A percentile compares a stretch with the other conserved stretches of the same genome.
Evolutionary conservation across 176 grass and related monocot genomes (phyloP).

Genomic region (Cenchrus fungigraminus): DNA sequence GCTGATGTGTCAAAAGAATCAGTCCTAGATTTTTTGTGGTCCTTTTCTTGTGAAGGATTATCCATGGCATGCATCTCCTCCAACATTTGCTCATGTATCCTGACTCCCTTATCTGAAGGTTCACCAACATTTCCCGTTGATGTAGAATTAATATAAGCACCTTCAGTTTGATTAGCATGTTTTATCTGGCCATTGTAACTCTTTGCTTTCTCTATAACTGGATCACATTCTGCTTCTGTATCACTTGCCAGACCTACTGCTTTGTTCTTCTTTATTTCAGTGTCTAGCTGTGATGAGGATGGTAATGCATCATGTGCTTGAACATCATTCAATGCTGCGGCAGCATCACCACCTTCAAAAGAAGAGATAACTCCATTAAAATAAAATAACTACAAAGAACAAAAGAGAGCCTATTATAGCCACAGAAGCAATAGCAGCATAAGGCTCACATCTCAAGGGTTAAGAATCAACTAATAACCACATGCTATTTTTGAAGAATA

Average conservation of each 20-base stretch:
- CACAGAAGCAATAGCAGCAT: conserved; percentile 10
- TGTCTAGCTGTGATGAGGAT: conserved; percentile 37
- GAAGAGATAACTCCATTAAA: not conserved
- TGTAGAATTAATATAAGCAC: conserved; percentile 20
- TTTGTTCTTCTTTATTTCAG: conserved; percentile 29
- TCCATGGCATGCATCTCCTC: conserved; percentile 21
- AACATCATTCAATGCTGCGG: not conserved
- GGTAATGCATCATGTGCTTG: conserved; percentile 34
- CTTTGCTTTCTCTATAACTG: not conserved
- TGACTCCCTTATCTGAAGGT: conserved; percentile 33
- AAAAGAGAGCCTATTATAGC: conserved; percentile 1
- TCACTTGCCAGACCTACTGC: conserved; percentile 6
- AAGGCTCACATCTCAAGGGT: not conserved
- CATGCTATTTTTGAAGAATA: not conserved
- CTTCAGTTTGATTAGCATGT: conserved; percentile 22
- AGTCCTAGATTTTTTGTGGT: conserved; percentile 28
- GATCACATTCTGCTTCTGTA: conserved; percentile 5
- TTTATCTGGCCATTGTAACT: not conserved
- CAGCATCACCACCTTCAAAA: conserved; percentile 21
- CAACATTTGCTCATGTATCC: not conserved
- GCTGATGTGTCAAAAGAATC: conserved; percentile 25
- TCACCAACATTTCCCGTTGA: conserved; percentile 3
- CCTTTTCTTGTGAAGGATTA: conserved; percentile 32
- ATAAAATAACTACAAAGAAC: conserved; percentile 20
- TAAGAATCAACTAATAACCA: not conserved